phyloP scores from a whole-genome alignment of 1,284 basidiomycete genomes.

The Leccinum fallax region DNA sequence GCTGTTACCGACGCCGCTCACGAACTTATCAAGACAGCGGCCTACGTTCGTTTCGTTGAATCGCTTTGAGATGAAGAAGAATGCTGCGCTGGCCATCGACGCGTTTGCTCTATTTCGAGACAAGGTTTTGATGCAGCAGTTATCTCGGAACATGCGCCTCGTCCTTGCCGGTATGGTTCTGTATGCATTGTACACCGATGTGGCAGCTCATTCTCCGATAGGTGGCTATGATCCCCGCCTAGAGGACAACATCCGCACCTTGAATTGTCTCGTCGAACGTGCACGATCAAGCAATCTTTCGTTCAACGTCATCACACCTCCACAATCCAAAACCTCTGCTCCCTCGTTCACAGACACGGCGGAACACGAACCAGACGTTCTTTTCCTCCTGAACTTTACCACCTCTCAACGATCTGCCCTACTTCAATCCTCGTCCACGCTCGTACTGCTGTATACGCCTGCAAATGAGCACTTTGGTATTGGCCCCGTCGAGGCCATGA shows the following conservation, averaged over 20 bases:
- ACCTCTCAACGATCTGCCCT: constrained; percentile 78
- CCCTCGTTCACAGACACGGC: constrained; percentile 42
- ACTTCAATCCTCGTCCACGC: constrained; percentile 64
- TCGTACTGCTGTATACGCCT: constrained; percentile 90
- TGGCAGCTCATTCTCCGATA: constrained; percentile 23
- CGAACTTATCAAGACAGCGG: constrained; percentile 49
- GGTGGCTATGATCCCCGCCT: constrained; percentile 78
- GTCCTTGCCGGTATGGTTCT: constrained; percentile 70
- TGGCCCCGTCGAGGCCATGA: constrained; percentile 95
- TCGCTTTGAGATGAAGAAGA: constrained; percentile 97
- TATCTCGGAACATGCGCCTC: constrained; percentile 49
- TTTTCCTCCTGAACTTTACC: constrained; percentile 88
- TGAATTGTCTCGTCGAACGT: constrained; percentile 57
- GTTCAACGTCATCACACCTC: constrained; percentile 55
- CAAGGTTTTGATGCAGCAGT: constrained; percentile 16
- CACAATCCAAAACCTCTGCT: constrained; percentile 38
- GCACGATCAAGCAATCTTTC: constrained; percentile 53
- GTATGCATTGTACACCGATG: not conserved
- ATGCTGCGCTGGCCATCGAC: constrained; percentile 79
- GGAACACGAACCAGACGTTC: constrained; percentile 55
- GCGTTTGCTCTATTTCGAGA: constrained; percentile 64
- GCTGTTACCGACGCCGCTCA: constrained; percentile 1
- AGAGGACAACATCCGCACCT: constrained; percentile 70
- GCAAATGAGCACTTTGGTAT: constrained; percentile 98
- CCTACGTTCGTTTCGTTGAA: constrained; percentile 90